phyloP scores from a whole-genome alignment of 768 basidiomycete genomes.

The Suillus decipiens region DNA sequence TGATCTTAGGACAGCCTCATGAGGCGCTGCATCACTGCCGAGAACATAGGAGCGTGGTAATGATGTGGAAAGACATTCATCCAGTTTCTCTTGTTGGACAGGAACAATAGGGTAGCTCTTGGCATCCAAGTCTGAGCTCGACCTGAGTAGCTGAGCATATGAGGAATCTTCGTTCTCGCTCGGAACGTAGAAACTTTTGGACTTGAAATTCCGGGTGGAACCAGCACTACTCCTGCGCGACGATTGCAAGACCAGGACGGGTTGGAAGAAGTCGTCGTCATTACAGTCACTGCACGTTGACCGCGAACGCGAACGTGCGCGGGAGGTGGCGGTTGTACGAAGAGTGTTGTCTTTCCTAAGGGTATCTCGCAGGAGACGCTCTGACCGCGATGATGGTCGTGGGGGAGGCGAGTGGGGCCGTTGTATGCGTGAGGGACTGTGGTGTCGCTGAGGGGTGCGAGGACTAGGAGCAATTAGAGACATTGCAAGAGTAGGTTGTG shows the following conservation, averaged over 20 bases:
- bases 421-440: conserved; percentile 10
- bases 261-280: conserved; percentile 32
- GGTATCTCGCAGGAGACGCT: conserved; percentile 57
- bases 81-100: conserved; percentile 21
- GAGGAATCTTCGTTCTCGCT: conserved; percentile 30
- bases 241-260: conserved; percentile 28
- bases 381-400: conserved; percentile 52
- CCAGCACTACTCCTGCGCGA: conserved; percentile 24
- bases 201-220: conserved; percentile 14
- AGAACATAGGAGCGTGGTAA: conserved; percentile 20
- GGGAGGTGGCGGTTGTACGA: conserved; percentile 29
- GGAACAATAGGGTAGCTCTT: conserved; percentile 18
- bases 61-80: conserved; percentile 20
- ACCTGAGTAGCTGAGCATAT: conserved; percentile 26
- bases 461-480: conserved; percentile 26
- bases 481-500: conserved; percentile 40
- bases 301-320: conserved; percentile 23
- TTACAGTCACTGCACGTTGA: conserved; percentile 26
- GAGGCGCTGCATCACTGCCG: conserved; percentile 39
- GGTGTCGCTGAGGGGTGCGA: conserved; percentile 16
- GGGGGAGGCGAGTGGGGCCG: conserved; percentile 25
- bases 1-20: conserved; percentile 54
- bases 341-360: conserved; percentile 50
- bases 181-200: conserved; percentile 34
- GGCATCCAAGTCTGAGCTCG: conserved; percentile 28